Conservation (phyloP, 495 filamentous ascomycete genomes). For the Tuber microsphaerosporum region DNA sequence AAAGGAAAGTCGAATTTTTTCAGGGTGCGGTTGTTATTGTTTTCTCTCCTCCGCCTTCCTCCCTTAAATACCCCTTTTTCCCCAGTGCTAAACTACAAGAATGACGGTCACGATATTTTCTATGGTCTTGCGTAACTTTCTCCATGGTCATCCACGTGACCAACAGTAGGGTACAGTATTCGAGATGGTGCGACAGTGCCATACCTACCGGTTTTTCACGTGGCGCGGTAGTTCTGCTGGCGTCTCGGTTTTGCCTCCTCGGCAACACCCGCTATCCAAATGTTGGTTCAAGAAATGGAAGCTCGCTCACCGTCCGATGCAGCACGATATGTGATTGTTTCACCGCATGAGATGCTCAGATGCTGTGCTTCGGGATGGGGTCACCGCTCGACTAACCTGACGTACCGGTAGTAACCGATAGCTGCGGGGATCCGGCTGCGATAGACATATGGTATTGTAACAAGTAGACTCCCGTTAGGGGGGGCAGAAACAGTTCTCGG, state of each 20-base stretch:
- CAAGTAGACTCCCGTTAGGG: not conserved
- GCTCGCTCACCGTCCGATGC: no score
- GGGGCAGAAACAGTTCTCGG: not conserved
- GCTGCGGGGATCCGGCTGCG: not conserved
- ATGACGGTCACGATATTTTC: no score
- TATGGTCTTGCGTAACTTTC: no score
- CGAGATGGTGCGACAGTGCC: no score
- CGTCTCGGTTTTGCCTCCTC: not conserved
- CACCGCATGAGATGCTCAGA: not conserved
- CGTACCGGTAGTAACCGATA: not conserved
- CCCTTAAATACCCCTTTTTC: no score
- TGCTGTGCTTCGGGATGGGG: not conserved
- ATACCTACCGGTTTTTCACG: not conserved
- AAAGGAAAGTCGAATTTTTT: no score
- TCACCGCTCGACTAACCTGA: not conserved
- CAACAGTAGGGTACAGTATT: no score
- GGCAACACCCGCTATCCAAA: not conserved
- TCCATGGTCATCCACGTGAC: no score
- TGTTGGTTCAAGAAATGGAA: not conserved
- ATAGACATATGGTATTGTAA: not conserved
- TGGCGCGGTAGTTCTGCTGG: not conserved
- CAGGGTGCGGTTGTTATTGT: no score
- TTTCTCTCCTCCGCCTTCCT: no score
- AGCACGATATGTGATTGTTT: not conserved
- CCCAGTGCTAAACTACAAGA: no score